Base-by-base conservation (phyloP, 306 rosid species). In the Neltuma alba region DNA sequence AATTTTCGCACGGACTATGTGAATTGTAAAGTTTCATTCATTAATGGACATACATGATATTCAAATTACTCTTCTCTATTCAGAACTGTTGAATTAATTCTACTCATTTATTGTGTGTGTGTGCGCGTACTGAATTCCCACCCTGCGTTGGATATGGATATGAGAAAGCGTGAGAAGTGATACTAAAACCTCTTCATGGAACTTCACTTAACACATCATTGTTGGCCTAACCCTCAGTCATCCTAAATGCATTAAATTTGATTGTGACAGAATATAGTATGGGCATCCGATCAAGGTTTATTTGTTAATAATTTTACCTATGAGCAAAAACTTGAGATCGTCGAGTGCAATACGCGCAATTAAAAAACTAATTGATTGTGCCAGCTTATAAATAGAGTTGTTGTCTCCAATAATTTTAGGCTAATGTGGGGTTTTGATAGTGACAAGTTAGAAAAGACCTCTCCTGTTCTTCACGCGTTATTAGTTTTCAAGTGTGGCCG, bases 11-110 rank as follows among this genome's bases (percentile, higher is more conserved):
- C 40, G 63, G 38, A 71, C 57, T 40, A 6, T 69, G 58, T 55
- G 45, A 78, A 55, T 27, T 69, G 76, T 55, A 57, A 78, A 55
- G 69, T 37, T 65, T 41, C 33, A 67, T 37, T 6, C 28, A 38
- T 38, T 67, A 38, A 21, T 31, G 77, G 54, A 7, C 13, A 13
- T 7, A 34, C 9, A 63, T 34, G 14, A 63, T 33, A 63, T 7
- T 16, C 25, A 69, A 42, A 70, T 42, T 52, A 70, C 31, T 30
- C 31, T 30, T 62, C 9, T 31, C 68, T 62, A 13, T 31, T 33
- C 68, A 62, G 21, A 16, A 62, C 5, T 31, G 68, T 31, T 30
- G 64, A 25, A 57, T 57, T 25, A 57, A 57, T 57, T 11, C 11
- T 60, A 60, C 37, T 28, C 18, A 6, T 14, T 60, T 28, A 28